Percentiles rank a stretch among this genome's conserved stretches.
phyloP scores from a whole-genome alignment of 306 rosid genomes.

The Lathyrus aphaca region DNA sequence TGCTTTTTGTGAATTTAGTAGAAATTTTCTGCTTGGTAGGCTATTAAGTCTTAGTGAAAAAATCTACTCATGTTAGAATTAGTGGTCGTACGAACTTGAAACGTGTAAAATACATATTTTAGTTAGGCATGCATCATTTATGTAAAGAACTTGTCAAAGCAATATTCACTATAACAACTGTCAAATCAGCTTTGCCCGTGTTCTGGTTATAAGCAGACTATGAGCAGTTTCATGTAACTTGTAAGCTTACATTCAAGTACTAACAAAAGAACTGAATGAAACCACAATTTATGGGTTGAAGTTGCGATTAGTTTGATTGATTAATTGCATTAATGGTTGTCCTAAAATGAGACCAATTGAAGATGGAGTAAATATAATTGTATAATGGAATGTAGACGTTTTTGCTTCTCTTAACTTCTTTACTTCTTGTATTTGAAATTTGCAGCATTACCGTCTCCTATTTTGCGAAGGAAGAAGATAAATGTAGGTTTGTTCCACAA shows the following conservation, averaged over 20 bases:
- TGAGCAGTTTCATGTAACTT: constrained; percentile 21
- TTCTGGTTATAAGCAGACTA: constrained; percentile 3
- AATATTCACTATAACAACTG: constrained; percentile 9
- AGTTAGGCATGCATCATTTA: constrained; percentile 16
- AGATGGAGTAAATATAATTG: constrained; percentile 18
- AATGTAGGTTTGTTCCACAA: constrained; percentile 69
- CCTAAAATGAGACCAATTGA: constrained; percentile 1
- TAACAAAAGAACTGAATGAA: neutral
- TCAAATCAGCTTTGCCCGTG: constrained; percentile 7
- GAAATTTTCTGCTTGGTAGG: neutral
- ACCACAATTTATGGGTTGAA: constrained; percentile 24
- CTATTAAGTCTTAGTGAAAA: constrained; percentile 19
- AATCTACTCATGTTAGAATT: neutral
- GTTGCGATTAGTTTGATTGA: constrained; percentile 21
- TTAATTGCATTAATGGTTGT: neutral
- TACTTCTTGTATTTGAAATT: constrained; percentile 37
- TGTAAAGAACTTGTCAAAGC: neutral
- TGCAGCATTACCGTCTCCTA: constrained; percentile 74
- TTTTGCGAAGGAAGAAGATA: constrained; percentile 89
- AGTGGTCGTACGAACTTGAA: constrained; percentile 22
- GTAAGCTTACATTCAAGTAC: constrained; percentile 28
- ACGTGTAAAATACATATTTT: neutral
- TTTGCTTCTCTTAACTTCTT: constrained; percentile 31
- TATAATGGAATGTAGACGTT: constrained; percentile 13
- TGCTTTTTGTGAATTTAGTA: neutral